Evolutionary conservation across 805 yeast genomes (phyloP), one percentile per base, ranked within the genome.

Genomic region (Yamadazyma phyllophila): DNA sequence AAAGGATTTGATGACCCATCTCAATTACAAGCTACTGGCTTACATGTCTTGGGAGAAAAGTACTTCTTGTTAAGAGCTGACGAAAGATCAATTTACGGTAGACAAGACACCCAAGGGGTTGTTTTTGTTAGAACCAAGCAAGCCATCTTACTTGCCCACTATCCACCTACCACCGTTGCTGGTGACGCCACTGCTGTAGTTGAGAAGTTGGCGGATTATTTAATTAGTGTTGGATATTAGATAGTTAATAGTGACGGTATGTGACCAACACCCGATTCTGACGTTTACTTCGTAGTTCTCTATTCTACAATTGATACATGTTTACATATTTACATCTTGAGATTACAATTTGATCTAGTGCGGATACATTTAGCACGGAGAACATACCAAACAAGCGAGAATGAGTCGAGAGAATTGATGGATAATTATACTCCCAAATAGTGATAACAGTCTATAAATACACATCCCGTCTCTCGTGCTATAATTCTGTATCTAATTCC

Each of bases 121-220:
- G 71, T 94, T 53, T 85, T 88, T 54, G 97, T 92, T 39, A 87
- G 96, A 77, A 90, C 98, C 45, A 88, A 82, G 62, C 98, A 92
- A 70, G 90, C 97, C 26, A 82, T 94, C 46, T 70, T 94, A 61
- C 71, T 94, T 57, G 97, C 94, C n/a, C 98, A 94, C 67, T 94
- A 94, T 64, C 94, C 96, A 12, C 80, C 87, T 10, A 91, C 91
- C 45, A 85, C 88, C 39, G 92, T 84, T 66, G 88, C 98, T 27
- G 97, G 96, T 57, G 96, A 88, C 63, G 98, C 98, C 43, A 87
- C 97, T 48, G 81, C 85, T 60, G 87, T 91, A 52, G 96, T 92
- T 46, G 99, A 94, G 68, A 92, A 89, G 62, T 78, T 94, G 73
- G 98, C 96, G 39, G 98, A 94, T 65, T 91, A 94, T 63, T 78